Evolutionary conservation across 164 flowering plant genomes (phyloP), one percentile per base, ranked within the genome.

Genomic region (Vitis cinerea): DNA sequence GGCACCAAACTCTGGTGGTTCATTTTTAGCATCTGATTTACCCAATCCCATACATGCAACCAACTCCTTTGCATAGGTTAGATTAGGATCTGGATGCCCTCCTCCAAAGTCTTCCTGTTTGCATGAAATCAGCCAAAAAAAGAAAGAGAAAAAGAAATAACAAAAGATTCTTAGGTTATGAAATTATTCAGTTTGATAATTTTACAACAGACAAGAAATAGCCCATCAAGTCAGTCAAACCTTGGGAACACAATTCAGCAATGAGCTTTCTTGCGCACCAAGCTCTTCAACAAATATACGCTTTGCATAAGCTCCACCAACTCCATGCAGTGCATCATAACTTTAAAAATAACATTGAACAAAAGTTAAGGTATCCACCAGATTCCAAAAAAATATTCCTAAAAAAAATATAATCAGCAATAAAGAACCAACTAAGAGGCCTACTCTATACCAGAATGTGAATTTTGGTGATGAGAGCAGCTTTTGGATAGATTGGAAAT

Each of bases 31-130:
- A 51, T 68, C 64, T 74, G 84, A 75, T 74, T 89, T 85, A 31
- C 91, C 81, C 83, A 95, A 77, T 64, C 99, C 99, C 99, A 96
- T 93, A 16, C 94, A 83, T 49, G 81, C 87, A 80, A 96, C 99
- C 80, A 96, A 81, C 83, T 93, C 99, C 81, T 96, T 96, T 37
- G 99, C 99, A 78, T 96, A 96, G 61, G 99, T 96, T 65, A 96
- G 82, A 81, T 96, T 96, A 69, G 99, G 99, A 82, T 96, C 99
- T 48, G 99, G 99, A 77, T 96, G 98, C 50, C 99, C 99, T 70
- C 98, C 98, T 61, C 99, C 99, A 86, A 96, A 96, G 69, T 96
- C 98, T 77, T 96, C 97, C 99, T 93, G 83, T 77, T 71, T 59
- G 44, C 15, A 71, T 55, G 44, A 64, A 60, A 15, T 47, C 61